These are phyloP conservation scores for Coemansia sp. DNA, from an alignment of 192 early-diverging fungal species.

Conservation along the genomic window DNA sequence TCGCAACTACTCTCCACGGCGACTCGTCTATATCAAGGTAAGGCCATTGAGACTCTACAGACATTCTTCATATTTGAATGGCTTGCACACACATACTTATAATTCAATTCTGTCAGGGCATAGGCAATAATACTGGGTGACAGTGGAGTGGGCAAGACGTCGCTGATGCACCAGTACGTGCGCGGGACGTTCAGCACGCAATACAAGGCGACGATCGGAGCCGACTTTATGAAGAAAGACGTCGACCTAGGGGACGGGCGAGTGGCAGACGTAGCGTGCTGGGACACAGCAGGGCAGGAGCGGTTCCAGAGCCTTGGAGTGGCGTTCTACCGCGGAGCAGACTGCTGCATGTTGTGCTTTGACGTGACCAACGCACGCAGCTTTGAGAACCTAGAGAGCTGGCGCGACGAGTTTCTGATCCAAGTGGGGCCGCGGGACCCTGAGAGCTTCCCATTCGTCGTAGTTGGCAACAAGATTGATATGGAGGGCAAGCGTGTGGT, in stretches of 20 bases:
- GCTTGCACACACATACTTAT: neutral
- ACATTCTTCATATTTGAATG: neutral
- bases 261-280: constrained; percentile 94
- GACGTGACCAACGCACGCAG: constrained; percentile 94
- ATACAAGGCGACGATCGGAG: constrained; percentile 99
- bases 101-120: neutral
- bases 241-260: constrained; percentile 86
- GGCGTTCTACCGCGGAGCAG: constrained; percentile 98
- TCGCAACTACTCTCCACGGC: constrained; percentile 38
- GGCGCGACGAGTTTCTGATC: constrained; percentile 98
- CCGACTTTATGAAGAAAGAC: constrained; percentile 99
- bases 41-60: neutral
- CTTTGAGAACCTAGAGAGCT: constrained; percentile 95
- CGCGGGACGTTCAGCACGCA: constrained; percentile 95
- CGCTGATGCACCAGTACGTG: constrained; percentile 99
- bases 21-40: constrained; percentile 51
- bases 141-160: constrained; percentile 94
- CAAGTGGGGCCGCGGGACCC: constrained; percentile 93
- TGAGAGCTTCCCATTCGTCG: constrained; percentile 99
- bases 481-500: constrained; percentile 90
- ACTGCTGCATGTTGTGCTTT: constrained; percentile 97
- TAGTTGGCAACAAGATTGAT: constrained; percentile 99
- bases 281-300: constrained; percentile 99
- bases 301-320: constrained; percentile 98
- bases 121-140: constrained; percentile 57